Base-by-base conservation (phyloP, 192 early-diverging fungal species). In the Coemansia sp. region DNA sequence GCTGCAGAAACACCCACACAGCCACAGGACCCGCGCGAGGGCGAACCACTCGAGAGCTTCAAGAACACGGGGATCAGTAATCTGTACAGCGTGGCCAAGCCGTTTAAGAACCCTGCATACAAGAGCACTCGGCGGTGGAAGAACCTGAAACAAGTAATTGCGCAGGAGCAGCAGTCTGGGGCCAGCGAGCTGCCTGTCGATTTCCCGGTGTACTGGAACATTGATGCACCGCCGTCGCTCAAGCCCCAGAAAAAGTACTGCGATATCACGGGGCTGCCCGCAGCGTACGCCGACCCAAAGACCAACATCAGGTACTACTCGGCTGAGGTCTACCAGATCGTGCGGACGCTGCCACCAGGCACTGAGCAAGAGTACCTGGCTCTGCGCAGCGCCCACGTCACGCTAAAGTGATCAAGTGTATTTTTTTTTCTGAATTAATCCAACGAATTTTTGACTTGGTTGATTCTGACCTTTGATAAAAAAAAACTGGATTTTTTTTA, bases 231-330 rank as follows among this genome's bases (percentile, higher is more conserved):
- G 59, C 93, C 93, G 26, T 94, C 93, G 28, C 75, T 95, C 60
- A 57, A 81, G 34, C 93, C 93, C 13, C 86, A 87, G 67, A 93
- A 93, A 78, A 94, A 94, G 68, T 95, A 95, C 79, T 95, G 93
- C 71, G 93, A 95, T 68, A 87, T 95, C 52, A 95, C 93, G 7
- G 93, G 93, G 20, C 75, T 95, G 42, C 90, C 92, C 48, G 92
- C 92, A 28, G 83, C 70, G 16, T 95, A 95, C 70, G 93, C 92
- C 1, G 94, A 95, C 74, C 94, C 94, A 21, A 94, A 94, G 76
- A 92, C 92, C 1, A 82, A 88, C 12, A 70, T 95, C 34, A 81
- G 94, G 20, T 95, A 94, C 61, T 86, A 91, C 63, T 90, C 90
- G 51, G 86, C 87, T 1, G 91, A 94, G 67, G 84, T 94, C 15